phyloP scores from a whole-genome alignment of 1,139 yeast genomes.

The Debaryomyces nepalensis region DNA sequence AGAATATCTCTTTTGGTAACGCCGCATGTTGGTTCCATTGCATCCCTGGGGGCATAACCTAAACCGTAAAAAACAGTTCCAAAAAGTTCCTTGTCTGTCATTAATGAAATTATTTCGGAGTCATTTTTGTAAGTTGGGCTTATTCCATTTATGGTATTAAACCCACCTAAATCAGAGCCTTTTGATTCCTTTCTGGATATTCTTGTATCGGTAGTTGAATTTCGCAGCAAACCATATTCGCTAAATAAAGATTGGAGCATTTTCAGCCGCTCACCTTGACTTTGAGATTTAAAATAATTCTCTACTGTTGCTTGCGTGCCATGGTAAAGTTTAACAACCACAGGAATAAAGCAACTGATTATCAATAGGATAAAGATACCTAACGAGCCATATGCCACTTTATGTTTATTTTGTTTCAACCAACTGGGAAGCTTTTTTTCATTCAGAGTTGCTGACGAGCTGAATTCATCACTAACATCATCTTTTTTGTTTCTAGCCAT shows the following conservation, averaged over 20 bases:
- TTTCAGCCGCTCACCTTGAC: constrained; percentile 12
- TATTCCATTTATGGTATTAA: constrained; percentile 28
- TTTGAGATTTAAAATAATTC: constrained; percentile 22
- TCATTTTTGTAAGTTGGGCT: constrained; percentile 35
- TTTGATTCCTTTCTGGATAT: constrained; percentile 2
- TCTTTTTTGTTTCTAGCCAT: constrained; percentile 1
- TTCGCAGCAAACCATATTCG: constrained; percentile 6
- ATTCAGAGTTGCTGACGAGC: constrained; percentile 1
- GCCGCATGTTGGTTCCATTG: constrained; percentile 58
- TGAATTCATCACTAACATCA: neutral
- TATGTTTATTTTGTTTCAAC: constrained; percentile 12
- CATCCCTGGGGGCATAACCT: constrained; percentile 61
- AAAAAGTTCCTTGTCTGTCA: constrained; percentile 33
- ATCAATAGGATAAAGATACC: constrained; percentile 20
- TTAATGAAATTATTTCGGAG: constrained; percentile 31
- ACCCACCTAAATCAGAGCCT: constrained; percentile 17
- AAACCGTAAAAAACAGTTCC: constrained; percentile 55
- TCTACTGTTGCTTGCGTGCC: constrained; percentile 28
- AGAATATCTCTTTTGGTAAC: constrained; percentile 51
- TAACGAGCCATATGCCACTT: constrained; percentile 14
- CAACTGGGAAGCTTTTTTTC: neutral
- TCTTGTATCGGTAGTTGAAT: neutral
- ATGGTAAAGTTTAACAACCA: constrained; percentile 23
- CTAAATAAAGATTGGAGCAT: constrained; percentile 14
- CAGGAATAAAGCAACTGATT: constrained; percentile 28